Evolutionary conservation across 202 grass and related monocot genomes (phyloP).

Genomic region (Zizania palustris): DNA sequence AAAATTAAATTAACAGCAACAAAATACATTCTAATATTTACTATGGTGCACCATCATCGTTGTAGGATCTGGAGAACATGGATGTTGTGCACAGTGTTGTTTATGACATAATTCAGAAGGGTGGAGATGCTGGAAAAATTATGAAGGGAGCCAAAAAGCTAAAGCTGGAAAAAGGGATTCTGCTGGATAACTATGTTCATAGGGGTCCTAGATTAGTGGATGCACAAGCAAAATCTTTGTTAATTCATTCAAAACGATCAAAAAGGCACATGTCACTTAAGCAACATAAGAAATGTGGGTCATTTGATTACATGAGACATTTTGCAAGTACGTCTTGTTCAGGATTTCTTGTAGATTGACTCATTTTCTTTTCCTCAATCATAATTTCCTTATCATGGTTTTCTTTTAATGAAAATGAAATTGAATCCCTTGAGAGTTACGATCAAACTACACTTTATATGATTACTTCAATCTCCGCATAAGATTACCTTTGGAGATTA

Average conservation of each 20-base stretch:
- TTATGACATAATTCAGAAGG: slow-evolving; percentile 80
- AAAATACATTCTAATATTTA: slow-evolving; percentile 17
- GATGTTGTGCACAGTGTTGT: slow-evolving; percentile 61
- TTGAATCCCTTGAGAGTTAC: slow-evolving; percentile 18
- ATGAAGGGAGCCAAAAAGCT: slow-evolving; percentile 63
- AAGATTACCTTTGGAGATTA: slow-evolving; percentile 20
- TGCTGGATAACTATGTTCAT: slow-evolving; percentile 78
- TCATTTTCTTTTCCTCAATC: background rate
- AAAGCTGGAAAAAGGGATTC: slow-evolving; percentile 75
- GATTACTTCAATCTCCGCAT: slow-evolving; percentile 26
- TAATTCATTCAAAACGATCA: slow-evolving; percentile 71
- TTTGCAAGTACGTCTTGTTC: slow-evolving; percentile 59
- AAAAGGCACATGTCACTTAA: slow-evolving; percentile 84
- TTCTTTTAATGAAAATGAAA: slow-evolving; percentile 7
- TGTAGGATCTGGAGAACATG: slow-evolving; percentile 59
- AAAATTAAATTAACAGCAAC: background rate
- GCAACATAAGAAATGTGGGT: slow-evolving; percentile 78
- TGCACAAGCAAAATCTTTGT: slow-evolving; percentile 61
- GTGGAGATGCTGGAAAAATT: slow-evolving; percentile 59
- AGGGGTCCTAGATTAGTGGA: slow-evolving; percentile 62
- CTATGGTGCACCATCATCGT: slow-evolving; percentile 12
- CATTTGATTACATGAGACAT: slow-evolving; percentile 65
- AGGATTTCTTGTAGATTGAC: background rate
- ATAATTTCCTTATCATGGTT: slow-evolving; percentile 30
- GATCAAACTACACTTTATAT: slow-evolving; percentile 20